phyloP scores from a whole-genome alignment of 2,329 filamentous ascomycete species.

The Talaromyces amestolkiae region DNA sequence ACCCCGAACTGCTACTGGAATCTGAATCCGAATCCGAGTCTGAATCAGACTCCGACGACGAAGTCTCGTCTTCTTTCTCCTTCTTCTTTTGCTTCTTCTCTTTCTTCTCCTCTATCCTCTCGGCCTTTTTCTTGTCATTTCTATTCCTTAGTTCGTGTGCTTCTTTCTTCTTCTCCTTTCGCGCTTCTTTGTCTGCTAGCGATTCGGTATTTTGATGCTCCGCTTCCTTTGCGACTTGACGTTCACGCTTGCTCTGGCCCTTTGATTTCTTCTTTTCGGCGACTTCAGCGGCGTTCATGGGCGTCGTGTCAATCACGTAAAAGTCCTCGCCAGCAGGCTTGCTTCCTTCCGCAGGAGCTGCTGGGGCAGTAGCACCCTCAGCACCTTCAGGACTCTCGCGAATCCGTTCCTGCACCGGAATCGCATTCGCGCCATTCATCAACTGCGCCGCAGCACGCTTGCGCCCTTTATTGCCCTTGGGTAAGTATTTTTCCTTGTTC shows the following conservation, averaged over 20 bases:
- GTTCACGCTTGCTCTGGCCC: constrained; percentile 10
- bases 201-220: neutral
- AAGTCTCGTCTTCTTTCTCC: constrained; percentile 15
- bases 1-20: constrained; percentile 3
- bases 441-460: constrained; percentile 22
- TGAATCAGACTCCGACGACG: constrained; percentile 12
- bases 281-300: constrained; percentile 15
- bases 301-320: constrained; percentile 18
- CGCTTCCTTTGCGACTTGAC: neutral
- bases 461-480: constrained; percentile 29
- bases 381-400: neutral
- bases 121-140: constrained; percentile 17
- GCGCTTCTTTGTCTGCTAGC: constrained; percentile 2
- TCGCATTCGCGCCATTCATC: constrained; percentile 17
- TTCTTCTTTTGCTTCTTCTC: constrained; percentile 21
- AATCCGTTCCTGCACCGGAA: constrained; percentile 15
- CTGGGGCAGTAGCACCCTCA: neutral
- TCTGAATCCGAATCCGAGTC: constrained; percentile 11
- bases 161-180: constrained; percentile 1
- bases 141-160: constrained; percentile 17
- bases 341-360: constrained; percentile 6
- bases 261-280: constrained; percentile 18
- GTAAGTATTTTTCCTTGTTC: constrained; percentile 22
- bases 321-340: neutral
- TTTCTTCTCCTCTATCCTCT: constrained; percentile 23